phyloP scores from a whole-genome alignment of 306 rosid species.

The Carpinus fangiana region DNA sequence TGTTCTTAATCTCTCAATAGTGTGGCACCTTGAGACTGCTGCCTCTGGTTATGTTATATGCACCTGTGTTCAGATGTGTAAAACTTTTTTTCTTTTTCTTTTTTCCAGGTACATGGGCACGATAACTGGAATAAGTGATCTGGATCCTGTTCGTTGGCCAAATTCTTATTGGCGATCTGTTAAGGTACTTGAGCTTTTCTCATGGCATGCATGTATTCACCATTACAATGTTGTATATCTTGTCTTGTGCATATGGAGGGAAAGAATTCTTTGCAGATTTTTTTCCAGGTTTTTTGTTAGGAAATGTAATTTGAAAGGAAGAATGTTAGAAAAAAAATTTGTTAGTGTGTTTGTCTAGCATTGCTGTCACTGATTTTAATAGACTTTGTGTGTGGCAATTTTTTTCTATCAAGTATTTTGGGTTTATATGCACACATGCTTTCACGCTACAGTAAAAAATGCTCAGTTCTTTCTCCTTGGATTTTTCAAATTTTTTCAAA shows the following conservation, averaged over 20 bases:
- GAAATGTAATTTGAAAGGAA: not conserved
- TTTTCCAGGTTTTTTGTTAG: not conserved
- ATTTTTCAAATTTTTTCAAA: too few relatives aligned
- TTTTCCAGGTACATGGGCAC: conserved; percentile 89
- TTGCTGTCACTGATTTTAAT: not conserved
- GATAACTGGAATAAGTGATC: conserved; percentile 78
- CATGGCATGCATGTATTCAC: conserved; percentile 3
- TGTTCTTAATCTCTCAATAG: not conserved
- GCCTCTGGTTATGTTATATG: conserved; percentile 13
- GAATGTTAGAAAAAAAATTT: not conserved
- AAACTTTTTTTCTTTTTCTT: conserved; percentile 18
- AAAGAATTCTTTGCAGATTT: not conserved
- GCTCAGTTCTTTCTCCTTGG: too few relatives aligned
- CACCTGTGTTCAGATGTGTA: not conserved
- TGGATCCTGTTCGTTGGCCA: conserved; percentile 85
- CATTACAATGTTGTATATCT: not conserved
- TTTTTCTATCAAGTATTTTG: not conserved
- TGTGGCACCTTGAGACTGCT: not conserved
- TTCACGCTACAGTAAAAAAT: too few relatives aligned
- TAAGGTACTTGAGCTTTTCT: conserved; percentile 48
- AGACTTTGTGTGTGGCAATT: not conserved
- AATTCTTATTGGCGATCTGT: conserved; percentile 92
- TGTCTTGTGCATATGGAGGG: not conserved
- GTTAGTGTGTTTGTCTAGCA: not conserved
- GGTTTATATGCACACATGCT: too few relatives aligned